Percentiles rank a stretch among this genome's conserved stretches.
Conservation (phyloP, 306 rosid species). For the Herpetospermum pedunculosum region DNA sequence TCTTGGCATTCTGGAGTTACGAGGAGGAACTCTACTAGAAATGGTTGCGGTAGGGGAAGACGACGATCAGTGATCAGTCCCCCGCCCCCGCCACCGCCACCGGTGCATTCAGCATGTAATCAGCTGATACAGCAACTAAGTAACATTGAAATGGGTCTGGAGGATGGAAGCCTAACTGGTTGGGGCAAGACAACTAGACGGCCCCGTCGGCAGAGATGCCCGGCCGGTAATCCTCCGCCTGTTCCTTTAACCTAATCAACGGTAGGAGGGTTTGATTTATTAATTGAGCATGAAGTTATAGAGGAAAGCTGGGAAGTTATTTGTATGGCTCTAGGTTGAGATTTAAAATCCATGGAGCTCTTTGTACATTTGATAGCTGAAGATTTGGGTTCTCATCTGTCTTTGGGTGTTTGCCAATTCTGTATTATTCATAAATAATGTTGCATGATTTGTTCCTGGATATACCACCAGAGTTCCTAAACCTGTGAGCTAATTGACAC, state of each 20-base stretch:
- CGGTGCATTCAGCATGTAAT: constrained; percentile 29
- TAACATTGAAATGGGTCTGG: constrained; percentile 61
- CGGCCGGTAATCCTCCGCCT: constrained; percentile 54
- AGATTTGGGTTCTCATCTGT: constrained; percentile 55
- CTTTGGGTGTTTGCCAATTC: constrained; percentile 44
- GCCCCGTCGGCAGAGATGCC: constrained; percentile 86
- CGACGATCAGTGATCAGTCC: constrained; percentile 37
- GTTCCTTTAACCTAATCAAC: constrained; percentile 52
- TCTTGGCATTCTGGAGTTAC: constrained; percentile 71
- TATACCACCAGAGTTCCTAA: constrained; percentile 30
- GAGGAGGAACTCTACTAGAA: constrained; percentile 70
- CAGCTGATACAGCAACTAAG: constrained; percentile 47
- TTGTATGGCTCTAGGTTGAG: constrained; percentile 34
- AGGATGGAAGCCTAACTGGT: constrained; percentile 85
- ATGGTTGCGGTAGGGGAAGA: constrained; percentile 77
- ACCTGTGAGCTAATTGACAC: constrained; percentile 4
- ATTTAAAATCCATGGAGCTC: constrained; percentile 29
- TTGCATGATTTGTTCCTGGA: constrained; percentile 66
- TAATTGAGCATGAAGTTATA: constrained; percentile 35
- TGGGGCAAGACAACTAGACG: constrained; percentile 98
- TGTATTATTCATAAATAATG: constrained; percentile 75
- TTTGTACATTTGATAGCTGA: constrained; percentile 64
- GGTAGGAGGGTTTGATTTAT: constrained; percentile 38
- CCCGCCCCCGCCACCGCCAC: constrained; percentile 43
- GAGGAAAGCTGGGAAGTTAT: constrained; percentile 39